Evolutionary conservation across 2,329 filamentous ascomycete genomes (phyloP), one percentile per base, ranked within the genome.

Genomic region (Fusarium torreyae): DNA sequence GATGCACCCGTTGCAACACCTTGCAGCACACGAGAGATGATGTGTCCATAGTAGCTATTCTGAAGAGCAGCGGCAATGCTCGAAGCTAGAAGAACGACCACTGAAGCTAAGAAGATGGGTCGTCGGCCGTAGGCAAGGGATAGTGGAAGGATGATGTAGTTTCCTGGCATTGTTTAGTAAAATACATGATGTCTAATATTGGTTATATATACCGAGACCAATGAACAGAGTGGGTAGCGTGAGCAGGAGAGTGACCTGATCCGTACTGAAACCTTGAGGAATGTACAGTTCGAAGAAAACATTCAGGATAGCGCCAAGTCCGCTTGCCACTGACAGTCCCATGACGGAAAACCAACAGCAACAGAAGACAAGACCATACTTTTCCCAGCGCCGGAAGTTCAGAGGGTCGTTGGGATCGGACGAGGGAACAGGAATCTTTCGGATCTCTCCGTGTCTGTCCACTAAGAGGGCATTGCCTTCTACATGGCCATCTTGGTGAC

Each of bases 331-430:
- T 4, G 59, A 63, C 1, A 63, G 57, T 24, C 57, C 59, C 57
- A 62, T 62, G 2, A 62, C 48, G 5, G 59, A 62, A 15, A 63
- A 63, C 60, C 60, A 63, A 2, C 57, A 63, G 7, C 60, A 63
- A 2, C 60, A 63, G 22, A 63, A 63, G 17, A 63, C 60, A 1
- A 63, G 5, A 6, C 60, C 60, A 15, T 63, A 63, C 28, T 63
- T 63, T 13, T 63, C 49, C 60, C 57, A 63, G 1, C 42, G 57
- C 1, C 51, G 26, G 2, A 63, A 63, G 6, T 63, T 56, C 11
- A 63, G 13, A 8, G 60, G 60, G 6, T 63, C 60, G 18, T 63
- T 63, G 1, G 49, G 57, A 26, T 63, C 57, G 0, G 60, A 63
- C 1, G 60, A 63, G 2, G 57, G 60, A 9, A 63, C 42, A 0